Evolutionary conservation across 2,329 filamentous ascomycete genomes (phyloP).

Genomic region (Fusarium coffeatum): DNA sequence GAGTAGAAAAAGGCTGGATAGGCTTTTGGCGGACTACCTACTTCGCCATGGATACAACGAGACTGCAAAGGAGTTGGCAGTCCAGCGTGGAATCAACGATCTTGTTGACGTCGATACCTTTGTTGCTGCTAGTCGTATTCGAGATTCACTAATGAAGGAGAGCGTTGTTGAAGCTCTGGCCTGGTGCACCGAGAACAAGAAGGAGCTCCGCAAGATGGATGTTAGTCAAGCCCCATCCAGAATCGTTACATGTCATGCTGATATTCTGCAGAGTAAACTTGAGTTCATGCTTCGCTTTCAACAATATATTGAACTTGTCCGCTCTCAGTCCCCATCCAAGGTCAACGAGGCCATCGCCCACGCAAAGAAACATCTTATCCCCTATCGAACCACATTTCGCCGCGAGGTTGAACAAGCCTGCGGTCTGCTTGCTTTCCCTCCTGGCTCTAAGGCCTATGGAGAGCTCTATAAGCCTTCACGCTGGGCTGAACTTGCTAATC

Average conservation of each 20-base stretch:
- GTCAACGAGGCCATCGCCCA: slow-evolving; percentile 82
- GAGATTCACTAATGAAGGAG: slow-evolving; percentile 75
- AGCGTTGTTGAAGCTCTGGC: slow-evolving; percentile 82
- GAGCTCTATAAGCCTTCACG: slow-evolving; percentile 78
- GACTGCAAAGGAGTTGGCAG: slow-evolving; percentile 79
- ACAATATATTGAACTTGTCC: slow-evolving; percentile 92
- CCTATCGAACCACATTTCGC: slow-evolving; percentile 75
- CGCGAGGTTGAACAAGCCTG: slow-evolving; percentile 78
- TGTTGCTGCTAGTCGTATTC: slow-evolving; percentile 81
- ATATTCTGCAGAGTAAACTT: slow-evolving; percentile 74
- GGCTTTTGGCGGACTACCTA: slow-evolving; percentile 92
- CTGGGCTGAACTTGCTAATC: slow-evolving; percentile 79
- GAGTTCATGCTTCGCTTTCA: slow-evolving; percentile 95
- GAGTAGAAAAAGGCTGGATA: slow-evolving; percentile 83
- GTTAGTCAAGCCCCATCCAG: slow-evolving; percentile 57
- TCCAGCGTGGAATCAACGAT: slow-evolving; percentile 79
- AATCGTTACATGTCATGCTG: background rate
- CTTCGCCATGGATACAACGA: slow-evolving; percentile 84
- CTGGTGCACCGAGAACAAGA: slow-evolving; percentile 96
- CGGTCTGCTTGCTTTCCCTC: slow-evolving; percentile 81
- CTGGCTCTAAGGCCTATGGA: slow-evolving; percentile 55
- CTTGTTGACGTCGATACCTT: slow-evolving; percentile 93
- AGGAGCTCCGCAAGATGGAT: slow-evolving; percentile 87
- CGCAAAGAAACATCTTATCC: slow-evolving; percentile 82
- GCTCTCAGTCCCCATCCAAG: slow-evolving; percentile 72